Percentiles rank a stretch among this genome's conserved stretches.
phyloP scores from a whole-genome alignment of 495 filamentous ascomycete genomes.

The Trichoderma virens region DNA sequence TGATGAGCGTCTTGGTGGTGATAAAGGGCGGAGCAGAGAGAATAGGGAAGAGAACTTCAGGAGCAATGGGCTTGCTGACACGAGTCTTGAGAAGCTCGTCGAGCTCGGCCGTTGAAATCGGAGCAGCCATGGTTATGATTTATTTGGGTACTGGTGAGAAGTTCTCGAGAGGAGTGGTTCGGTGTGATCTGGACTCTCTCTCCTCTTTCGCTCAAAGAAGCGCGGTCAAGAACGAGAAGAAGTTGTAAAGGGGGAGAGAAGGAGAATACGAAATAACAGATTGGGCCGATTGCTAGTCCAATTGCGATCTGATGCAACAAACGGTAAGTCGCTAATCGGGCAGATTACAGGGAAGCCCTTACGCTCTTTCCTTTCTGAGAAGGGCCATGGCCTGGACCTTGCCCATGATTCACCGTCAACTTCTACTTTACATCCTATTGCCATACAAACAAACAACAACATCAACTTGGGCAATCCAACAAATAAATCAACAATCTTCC shows the following conservation, averaged over 20 bases:
- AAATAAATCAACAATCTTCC: background rate
- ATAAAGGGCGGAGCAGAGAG: slow-evolving; percentile 46
- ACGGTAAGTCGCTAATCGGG: background rate
- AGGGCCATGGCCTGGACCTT: background rate
- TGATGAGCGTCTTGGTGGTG: slow-evolving; percentile 42
- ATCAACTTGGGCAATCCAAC: too few relatives aligned
- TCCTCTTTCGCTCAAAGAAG: background rate
- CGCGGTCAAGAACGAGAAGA: background rate
- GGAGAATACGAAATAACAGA: background rate
- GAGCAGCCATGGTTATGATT: slow-evolving; percentile 18
- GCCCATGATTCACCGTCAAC: background rate
- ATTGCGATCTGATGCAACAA: background rate
- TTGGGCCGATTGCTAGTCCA: background rate
- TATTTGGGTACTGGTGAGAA: background rate
- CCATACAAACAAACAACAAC: background rate
- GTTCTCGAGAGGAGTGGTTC: background rate
- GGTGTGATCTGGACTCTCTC: background rate
- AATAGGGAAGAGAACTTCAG: slow-evolving; percentile 19
- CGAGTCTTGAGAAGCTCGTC: slow-evolving; percentile 30
- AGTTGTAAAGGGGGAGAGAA: background rate
- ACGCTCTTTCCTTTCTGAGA: background rate
- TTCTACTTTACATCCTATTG: background rate
- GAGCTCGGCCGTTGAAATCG: slow-evolving; percentile 22
- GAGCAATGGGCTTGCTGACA: slow-evolving; percentile 24
- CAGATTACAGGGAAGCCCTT: background rate